Evolutionary conservation across 352 stramenopile genomes (phyloP).

Genomic region (Phytophthora meadii): DNA sequence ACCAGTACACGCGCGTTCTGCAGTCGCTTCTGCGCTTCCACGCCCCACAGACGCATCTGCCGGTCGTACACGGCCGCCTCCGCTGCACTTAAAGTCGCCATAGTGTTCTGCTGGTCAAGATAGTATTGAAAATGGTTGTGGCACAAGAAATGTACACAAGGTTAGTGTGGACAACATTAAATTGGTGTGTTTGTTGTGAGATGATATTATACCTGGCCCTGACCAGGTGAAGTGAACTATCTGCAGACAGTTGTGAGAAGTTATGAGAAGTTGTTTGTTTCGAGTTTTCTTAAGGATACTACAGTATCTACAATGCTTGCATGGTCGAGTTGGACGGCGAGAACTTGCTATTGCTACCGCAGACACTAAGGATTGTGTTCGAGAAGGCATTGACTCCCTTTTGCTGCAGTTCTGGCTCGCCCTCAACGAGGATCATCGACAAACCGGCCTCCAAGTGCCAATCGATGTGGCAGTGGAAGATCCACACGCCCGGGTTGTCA

Average conservation of each 20-base stretch:
- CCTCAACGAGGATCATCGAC: conserved; percentile 35
- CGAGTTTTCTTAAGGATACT: background rate
- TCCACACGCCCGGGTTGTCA: conserved; percentile 46
- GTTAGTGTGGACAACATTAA: no score
- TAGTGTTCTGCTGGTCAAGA: conserved; percentile 2
- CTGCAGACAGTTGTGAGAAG: no score
- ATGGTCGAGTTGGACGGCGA: conserved; percentile 9
- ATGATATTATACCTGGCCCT: no score
- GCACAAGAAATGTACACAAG: background rate
- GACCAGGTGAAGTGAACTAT: no score
- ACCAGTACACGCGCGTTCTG: conserved; percentile 91
- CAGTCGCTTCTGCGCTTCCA: conserved; percentile 95
- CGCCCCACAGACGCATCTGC: conserved; percentile 99
- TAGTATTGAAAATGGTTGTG: background rate
- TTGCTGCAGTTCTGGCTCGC: conserved; percentile 23
- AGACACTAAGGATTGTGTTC: conserved; percentile 32
- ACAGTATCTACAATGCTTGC: background rate
- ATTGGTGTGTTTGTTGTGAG: no score
- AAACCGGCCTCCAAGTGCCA: conserved; percentile 43
- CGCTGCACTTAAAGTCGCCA: conserved; percentile 69
- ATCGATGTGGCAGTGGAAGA: conserved; percentile 54
- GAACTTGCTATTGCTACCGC: conserved; percentile 22
- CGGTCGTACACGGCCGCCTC: conserved; percentile 97
- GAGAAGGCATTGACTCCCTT: conserved; percentile 24
- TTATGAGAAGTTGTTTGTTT: no score